Base-by-base conservation (phyloP, 2,329 filamentous ascomycete genomes). In the Aspergillus hiratsukae region DNA sequence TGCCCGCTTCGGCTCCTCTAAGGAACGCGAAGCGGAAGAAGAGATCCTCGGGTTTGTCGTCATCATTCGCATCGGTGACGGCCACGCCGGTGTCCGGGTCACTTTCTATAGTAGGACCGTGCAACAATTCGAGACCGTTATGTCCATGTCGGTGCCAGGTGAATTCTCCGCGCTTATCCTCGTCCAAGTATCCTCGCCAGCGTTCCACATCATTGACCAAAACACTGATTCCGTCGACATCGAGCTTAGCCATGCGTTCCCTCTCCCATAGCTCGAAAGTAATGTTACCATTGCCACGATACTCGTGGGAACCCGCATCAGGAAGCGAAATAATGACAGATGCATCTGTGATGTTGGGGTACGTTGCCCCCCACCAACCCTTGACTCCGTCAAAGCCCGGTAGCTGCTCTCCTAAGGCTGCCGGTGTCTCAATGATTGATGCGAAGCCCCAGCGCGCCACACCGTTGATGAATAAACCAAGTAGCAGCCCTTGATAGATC, bases 381-480 rank as follows among this genome's bases (percentile, higher is more conserved):
- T 76, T 75, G 28, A 66, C 64, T 21, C 75, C 75, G 43, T 72
- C 68, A 14, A 78, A 73, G 7, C 81, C 52, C 74, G 74, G 49
- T 66, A 70, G 55, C 67, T 81, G 55, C 67, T 81, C 79, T 9
- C 83, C 80, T 25, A 99, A 76, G 0, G 86, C 85, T 0, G 75
- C 81, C 0, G 89, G 84, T 0, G 94, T 97, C 74, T 99, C 87
- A 17, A 99, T 82, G 49, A 99, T 85, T 1, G 88, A 83, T 59
- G 91, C 92, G 71, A 96, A 99, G 0, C 92, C 92, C 94, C 94
- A 97, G 46, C 93, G 83, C 3, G 92, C 93, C 58, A 95, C 86
- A 52, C 94, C 93, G 70, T 97, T 97, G 75, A 97, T 87, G 72
- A 97, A 97, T 0, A 97, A 81, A 0, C 94, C 94, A 7, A 97